Conservation (phyloP, 164 flowering plant genomes). For the Magnolia officinalis region DNA sequence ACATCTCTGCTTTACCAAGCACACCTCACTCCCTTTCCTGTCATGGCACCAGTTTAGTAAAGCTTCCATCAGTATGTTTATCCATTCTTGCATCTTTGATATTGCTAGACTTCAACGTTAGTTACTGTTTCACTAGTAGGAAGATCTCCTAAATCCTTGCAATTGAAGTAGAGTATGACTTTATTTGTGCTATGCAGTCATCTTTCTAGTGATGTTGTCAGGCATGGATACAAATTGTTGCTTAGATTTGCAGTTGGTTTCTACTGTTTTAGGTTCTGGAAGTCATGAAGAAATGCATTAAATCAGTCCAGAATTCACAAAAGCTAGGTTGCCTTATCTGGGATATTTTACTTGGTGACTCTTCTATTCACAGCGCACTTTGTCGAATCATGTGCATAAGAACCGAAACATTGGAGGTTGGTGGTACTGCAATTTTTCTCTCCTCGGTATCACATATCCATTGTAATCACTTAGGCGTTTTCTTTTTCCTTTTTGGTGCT, state of each 20-base stretch:
- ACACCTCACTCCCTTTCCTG: too few species aligned
- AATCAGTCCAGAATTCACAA: conserved; percentile 26
- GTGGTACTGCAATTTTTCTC: conserved; percentile 2
- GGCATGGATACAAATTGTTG: background rate
- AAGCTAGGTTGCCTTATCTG: conserved; percentile 48
- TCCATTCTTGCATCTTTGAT: too few species aligned
- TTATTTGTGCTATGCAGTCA: background rate
- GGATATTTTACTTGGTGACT: conserved; percentile 59
- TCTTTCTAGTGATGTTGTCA: too few species aligned
- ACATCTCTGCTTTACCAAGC: too few species aligned
- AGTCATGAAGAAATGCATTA: conserved; percentile 63
- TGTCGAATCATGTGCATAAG: conserved; percentile 68
- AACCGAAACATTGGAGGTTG: conserved; percentile 63
- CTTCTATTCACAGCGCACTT: conserved; percentile 70
- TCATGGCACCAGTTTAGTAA: too few species aligned
- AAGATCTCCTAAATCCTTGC: background rate
- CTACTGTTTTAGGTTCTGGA: conserved; percentile 60
- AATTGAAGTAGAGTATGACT: background rate
- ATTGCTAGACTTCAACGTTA: too few species aligned
- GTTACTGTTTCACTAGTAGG: too few species aligned
- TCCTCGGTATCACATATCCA: background rate
- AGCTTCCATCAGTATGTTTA: too few species aligned
- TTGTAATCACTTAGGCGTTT: background rate
- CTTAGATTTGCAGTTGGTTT: background rate
- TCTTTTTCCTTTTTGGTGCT: conserved; percentile 2